A percentile compares a stretch with the other conserved stretches of the same genome.
phyloP scores from a whole-genome alignment of 2,329 filamentous ascomycete genomes.

The Blastomyces gilchristii region DNA sequence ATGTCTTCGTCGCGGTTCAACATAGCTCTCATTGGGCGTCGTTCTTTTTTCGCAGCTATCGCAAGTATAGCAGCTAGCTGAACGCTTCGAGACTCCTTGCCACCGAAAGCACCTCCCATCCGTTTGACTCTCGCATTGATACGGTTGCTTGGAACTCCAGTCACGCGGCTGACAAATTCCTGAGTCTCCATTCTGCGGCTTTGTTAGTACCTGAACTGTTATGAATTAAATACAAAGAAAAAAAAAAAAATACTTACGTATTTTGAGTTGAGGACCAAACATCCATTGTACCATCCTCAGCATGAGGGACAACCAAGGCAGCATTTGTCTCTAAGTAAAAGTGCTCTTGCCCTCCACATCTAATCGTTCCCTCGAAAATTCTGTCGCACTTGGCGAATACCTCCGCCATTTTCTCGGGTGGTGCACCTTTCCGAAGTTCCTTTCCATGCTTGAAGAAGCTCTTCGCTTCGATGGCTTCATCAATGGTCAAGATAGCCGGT shows the following conservation, averaged over 20 bases:
- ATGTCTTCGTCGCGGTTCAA: constrained; percentile 85
- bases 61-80: constrained; percentile 66
- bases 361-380: constrained; percentile 61
- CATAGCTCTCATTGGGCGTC: constrained; percentile 72
- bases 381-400: constrained; percentile 63
- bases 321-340: constrained; percentile 88
- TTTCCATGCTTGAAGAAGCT: constrained; percentile 69
- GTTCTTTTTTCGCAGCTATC: constrained; percentile 66
- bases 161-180: constrained; percentile 65
- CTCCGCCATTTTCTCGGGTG: constrained; percentile 45
- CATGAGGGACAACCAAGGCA: constrained; percentile 66
- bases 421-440: constrained; percentile 62
- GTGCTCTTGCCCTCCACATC: constrained; percentile 83
- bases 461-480: constrained; percentile 72
- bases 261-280: constrained; percentile 80
- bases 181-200: constrained; percentile 45
- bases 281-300: constrained; percentile 80
- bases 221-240: constrained; percentile 10
- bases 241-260: constrained; percentile 43
- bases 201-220: constrained; percentile 7
- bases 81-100: constrained; percentile 73
- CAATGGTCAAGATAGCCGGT: constrained; percentile 73
- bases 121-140: constrained; percentile 72
- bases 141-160: constrained; percentile 66
- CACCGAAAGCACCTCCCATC: constrained; percentile 76